Evolutionary conservation across 768 basidiomycete species (phyloP), one percentile per base, ranked within the genome.

Genomic region (Russula dissimulans): DNA sequence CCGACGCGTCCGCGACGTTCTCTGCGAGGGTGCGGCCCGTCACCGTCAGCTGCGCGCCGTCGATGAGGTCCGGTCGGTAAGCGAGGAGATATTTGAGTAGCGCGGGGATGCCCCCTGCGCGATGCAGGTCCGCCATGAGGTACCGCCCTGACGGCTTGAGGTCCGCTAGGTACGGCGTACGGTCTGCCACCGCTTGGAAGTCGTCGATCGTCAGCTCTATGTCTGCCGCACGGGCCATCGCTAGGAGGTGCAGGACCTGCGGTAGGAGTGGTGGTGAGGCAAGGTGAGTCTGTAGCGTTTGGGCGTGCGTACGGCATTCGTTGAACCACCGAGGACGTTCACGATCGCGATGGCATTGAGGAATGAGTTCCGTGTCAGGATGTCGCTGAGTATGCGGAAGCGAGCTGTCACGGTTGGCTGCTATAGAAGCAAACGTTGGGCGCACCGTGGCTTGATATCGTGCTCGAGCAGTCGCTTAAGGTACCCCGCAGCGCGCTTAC

Each of bases 1-100:
- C 89, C 36, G 77, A 70, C 8, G 87, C 89, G 68, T 91, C 89
- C 65, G 76, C 84, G 38, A 94, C 78, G 72, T 97, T 95, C 72
- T 94, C 84, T 14, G 89, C 87, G 43, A 97, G 76, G 2, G 92
- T 94, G 74, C 85, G 91, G 54, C 94, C 94, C 12, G 93, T 97
- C 44, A 95, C 89, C 39, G 94, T 97, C 71, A 93, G 74, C 67
- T 89, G 87, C 61, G 77, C 81, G 42, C 90, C 89, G 69, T 92
- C 87, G 63, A 93, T 86, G 60, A 93, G 75, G 69, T 86, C 77
- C 11, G 87, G 34, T 10, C 34, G 87, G 69, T 88, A 75, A 65
- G 87, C 86, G 50, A 91, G 74, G 44, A 93, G 78, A 70, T 91
- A 92, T 72, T 92, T 93, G 60, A 93, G 72, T 54, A 93, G 78